Conservation (phyloP, 192 early-diverging fungal species). For the Backusella macrospora region DNA sequence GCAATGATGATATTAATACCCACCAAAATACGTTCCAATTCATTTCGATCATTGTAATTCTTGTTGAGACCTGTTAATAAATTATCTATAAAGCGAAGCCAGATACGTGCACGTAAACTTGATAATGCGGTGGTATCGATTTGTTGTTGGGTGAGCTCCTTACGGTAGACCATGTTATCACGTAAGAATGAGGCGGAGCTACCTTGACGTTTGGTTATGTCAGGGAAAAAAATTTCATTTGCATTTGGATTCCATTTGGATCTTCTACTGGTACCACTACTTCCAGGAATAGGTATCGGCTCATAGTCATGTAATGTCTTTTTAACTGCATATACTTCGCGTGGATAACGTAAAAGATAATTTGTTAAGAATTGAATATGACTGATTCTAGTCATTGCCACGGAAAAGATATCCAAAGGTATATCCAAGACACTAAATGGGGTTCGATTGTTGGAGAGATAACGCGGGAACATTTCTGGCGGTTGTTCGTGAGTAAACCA, state of each 20-base stretch:
- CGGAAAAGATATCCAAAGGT: conserved; percentile 47
- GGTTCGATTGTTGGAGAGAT: conserved; percentile 26
- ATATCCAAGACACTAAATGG: conserved; percentile 45
- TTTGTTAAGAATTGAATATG: conserved; percentile 61
- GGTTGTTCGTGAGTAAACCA: conserved; percentile 57
- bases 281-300: conserved; percentile 32
- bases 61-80: conserved; percentile 52
- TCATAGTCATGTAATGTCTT: conserved; percentile 50
- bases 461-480: conserved; percentile 50
- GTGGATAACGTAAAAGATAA: conserved; percentile 52
- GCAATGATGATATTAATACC: conserved; percentile 55
- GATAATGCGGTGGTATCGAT: conserved; percentile 39
- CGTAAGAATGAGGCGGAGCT: no score
- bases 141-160: conserved; percentile 18
- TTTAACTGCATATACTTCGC: conserved; percentile 54
- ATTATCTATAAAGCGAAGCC: conserved; percentile 56
- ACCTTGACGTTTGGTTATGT: conserved; percentile 22
- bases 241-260: not conserved
- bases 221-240: conserved; percentile 45
- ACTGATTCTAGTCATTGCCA: conserved; percentile 52
- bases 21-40: conserved; percentile 49
- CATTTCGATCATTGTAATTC: conserved; percentile 52
- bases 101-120: conserved; percentile 51
- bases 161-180: not conserved
- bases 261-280: not conserved